Conservation (phyloP, 148 eudicot genomes). For the Rhododendron ovatum region DNA sequence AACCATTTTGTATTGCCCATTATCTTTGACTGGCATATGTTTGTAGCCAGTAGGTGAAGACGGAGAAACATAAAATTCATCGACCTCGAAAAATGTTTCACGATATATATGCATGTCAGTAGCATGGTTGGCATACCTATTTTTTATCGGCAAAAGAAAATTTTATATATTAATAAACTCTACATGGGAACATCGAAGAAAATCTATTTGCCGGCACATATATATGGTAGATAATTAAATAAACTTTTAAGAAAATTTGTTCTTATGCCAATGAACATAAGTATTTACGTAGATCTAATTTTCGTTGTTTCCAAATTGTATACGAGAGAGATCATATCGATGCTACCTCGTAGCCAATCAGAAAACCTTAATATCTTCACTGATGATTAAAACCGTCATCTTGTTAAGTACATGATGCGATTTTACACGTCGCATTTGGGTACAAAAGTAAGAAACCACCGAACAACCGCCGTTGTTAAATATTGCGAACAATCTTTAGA, state of each 20-base stretch:
- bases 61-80: background rate
- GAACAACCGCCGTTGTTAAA: background rate
- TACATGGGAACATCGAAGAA: background rate
- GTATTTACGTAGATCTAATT: too few species aligned
- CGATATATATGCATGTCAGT: background rate
- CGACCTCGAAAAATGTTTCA: too few species aligned
- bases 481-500: background rate
- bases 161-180: background rate
- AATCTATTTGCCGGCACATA: background rate
- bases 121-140: background rate
- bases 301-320: background rate
- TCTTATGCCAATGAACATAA: too few species aligned
- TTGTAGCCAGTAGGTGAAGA: background rate
- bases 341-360: background rate
- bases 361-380: background rate
- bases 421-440: background rate
- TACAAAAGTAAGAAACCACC: background rate
- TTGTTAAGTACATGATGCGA: background rate
- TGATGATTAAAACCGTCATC: background rate
- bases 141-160: too few species aligned
- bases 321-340: background rate
- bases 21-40: background rate
- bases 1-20: too few species aligned
- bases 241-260: too few species aligned
- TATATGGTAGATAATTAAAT: background rate